Evolutionary conservation across 2,329 filamentous ascomycete genomes (phyloP).

Genomic region (Cordyceps fumosorosea): DNA sequence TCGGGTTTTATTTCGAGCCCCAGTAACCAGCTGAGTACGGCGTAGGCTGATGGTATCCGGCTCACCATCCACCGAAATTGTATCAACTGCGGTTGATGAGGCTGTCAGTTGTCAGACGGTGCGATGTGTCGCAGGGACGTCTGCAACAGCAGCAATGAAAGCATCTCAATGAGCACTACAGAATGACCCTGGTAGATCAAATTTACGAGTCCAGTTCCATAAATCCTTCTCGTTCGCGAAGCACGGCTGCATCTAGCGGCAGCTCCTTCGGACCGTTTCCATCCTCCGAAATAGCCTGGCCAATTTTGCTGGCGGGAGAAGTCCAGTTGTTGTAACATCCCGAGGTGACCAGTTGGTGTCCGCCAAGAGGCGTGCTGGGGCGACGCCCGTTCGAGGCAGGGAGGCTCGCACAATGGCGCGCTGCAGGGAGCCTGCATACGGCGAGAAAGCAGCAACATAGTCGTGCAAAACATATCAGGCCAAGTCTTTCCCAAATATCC

Average conservation of each 20-base stretch:
- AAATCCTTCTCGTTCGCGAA: neutral
- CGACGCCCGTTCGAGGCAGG: neutral
- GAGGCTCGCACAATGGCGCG: neutral
- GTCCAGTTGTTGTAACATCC: neutral
- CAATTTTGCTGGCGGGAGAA: neutral
- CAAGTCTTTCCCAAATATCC: too few species aligned
- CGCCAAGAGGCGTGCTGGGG: neutral
- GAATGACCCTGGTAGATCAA: conserved; percentile 10
- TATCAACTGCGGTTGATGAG: neutral
- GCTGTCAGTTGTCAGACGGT: neutral
- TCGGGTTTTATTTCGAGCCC: neutral
- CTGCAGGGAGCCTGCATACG: neutral
- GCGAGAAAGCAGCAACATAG: neutral
- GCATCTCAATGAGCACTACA: conserved; percentile 10
- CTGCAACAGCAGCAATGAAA: conserved; percentile 2
- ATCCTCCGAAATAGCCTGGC: neutral
- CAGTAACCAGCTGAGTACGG: conserved; percentile 1
- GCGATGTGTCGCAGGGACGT: neutral
- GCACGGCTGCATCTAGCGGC: neutral
- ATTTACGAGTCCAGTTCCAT: conserved; percentile 10
- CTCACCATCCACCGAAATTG: neutral
- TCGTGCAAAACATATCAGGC: neutral
- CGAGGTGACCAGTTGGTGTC: neutral
- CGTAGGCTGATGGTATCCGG: neutral
- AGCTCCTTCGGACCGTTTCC: neutral